Percentiles rank a stretch among this genome's conserved stretches.
These are phyloP conservation scores for Colletotrichum melonis DNA, from an alignment of 2,329 filamentous ascomycete species.

Conservation along the genomic window DNA sequence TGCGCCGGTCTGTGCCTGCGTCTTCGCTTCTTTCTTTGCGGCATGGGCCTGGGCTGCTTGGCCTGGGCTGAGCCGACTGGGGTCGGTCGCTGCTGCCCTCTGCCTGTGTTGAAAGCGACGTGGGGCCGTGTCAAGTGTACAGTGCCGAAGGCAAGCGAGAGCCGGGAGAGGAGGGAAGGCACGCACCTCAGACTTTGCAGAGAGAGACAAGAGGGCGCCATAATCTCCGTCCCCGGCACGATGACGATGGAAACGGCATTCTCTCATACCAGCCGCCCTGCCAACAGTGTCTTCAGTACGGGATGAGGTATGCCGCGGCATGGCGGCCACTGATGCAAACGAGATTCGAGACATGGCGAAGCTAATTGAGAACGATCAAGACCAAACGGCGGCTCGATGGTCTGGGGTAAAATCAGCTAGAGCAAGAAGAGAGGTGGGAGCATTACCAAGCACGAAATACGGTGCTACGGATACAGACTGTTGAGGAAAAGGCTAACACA, in stretches of 20 bases:
- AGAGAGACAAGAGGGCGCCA: conserved; percentile 33
- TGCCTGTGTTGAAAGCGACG: background rate
- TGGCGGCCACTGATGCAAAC: background rate
- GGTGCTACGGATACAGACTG: background rate
- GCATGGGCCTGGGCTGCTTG: background rate
- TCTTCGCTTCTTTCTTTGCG: background rate
- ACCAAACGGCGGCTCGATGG: conserved; percentile 21
- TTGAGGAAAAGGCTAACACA: background rate
- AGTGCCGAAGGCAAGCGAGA: conserved; percentile 5
- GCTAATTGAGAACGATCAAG: background rate
- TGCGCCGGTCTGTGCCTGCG: conserved; percentile 25
- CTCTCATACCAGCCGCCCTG: conserved; percentile 13
- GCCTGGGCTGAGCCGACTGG: background rate
- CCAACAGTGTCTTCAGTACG: conserved; percentile 3
- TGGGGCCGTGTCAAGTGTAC: conserved; percentile 23
- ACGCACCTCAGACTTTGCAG: background rate
- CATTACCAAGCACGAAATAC: background rate
- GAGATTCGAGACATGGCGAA: background rate
- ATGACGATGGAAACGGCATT: conserved; percentile 31
- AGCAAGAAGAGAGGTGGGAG: background rate
- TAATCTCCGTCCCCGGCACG: conserved; percentile 34
- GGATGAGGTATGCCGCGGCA: background rate
- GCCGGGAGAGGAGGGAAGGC: background rate
- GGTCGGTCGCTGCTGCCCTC: background rate
- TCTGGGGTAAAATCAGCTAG: background rate